Percentiles rank a stretch among this genome's conserved stretches.
These are phyloP conservation scores for Colletotrichum shisoi DNA, from an alignment of 2,329 filamentous ascomycete genomes.

Conservation along the genomic window DNA sequence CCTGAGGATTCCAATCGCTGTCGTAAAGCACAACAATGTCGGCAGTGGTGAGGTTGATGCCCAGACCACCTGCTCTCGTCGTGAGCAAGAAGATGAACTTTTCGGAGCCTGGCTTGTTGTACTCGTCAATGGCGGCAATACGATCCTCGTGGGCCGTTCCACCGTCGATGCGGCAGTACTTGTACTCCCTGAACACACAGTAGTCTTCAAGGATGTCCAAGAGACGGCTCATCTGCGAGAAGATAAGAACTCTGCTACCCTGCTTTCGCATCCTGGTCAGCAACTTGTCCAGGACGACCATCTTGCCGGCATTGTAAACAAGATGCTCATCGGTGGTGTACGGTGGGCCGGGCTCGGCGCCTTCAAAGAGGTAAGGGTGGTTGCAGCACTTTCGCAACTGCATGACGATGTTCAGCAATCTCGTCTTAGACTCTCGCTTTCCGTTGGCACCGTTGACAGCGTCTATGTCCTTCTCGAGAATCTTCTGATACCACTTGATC, in stretches of 20 bases:
- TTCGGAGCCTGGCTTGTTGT: constrained; percentile 94
- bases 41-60: constrained; percentile 93
- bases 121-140: constrained; percentile 96
- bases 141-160: constrained; percentile 97
- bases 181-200: constrained; percentile 91
- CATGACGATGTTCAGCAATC: constrained; percentile 98
- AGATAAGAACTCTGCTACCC: constrained; percentile 95
- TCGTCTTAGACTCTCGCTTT: constrained; percentile 96
- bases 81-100: constrained; percentile 97
- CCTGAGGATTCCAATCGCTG: constrained; percentile 98
- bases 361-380: constrained; percentile 97
- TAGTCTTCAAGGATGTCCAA: constrained; percentile 98
- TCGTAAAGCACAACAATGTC: constrained; percentile 97
- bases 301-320: constrained; percentile 92
- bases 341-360: constrained; percentile 93
- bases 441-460: constrained; percentile 96
- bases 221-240: constrained; percentile 98
- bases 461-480: constrained; percentile 98
- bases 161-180: constrained; percentile 97
- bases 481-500: constrained; percentile 98
- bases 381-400: constrained; percentile 99
- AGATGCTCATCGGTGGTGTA: constrained; percentile 98
- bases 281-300: constrained; percentile 94
- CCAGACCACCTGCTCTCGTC: constrained; percentile 91
- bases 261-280: constrained; percentile 82